These are phyloP conservation scores for Pichia nanzhaoensis DNA, from an alignment of 805 yeast species.

Conservation along the genomic window DNA sequence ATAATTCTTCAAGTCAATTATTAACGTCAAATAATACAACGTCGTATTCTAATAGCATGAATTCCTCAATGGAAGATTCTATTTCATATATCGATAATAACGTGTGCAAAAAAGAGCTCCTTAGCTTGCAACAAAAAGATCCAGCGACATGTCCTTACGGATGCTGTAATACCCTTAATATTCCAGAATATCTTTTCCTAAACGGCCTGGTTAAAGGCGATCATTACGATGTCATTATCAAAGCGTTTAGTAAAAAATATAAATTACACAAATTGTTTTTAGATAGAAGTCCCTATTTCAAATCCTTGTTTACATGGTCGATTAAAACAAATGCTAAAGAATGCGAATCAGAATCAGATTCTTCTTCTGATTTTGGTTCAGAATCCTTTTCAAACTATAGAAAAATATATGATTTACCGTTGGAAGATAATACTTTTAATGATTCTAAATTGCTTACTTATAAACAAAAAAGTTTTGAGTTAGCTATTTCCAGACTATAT, in stretches of 20 bases:
- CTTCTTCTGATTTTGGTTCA: not conserved
- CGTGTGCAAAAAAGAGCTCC: not conserved
- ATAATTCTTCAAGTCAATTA: slow-evolving; percentile 36
- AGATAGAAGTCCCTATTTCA: slow-evolving; percentile 42
- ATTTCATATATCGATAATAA: not conserved
- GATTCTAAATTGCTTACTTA: slow-evolving; percentile 16
- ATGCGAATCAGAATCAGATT: slow-evolving; percentile 1
- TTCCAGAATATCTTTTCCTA: slow-evolving; percentile 6
- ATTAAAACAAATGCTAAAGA: slow-evolving; percentile 12
- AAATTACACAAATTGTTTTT: slow-evolving; percentile 41
- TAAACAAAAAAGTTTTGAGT: slow-evolving; percentile 38
- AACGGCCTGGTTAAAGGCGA: slow-evolving; percentile 39
- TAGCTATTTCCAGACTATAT: slow-evolving; percentile 41
- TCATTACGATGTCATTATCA: slow-evolving; percentile 42
- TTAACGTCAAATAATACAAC: slow-evolving; percentile 26
- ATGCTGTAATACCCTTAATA: slow-evolving; percentile 7
- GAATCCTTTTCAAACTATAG: slow-evolving; percentile 1
- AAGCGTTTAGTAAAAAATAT: slow-evolving; percentile 40
- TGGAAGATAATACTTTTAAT: slow-evolving; percentile 37
- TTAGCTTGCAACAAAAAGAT: not conserved
- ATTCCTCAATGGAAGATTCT: not conserved
- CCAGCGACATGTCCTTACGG: slow-evolving; percentile 8
- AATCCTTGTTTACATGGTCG: slow-evolving; percentile 41
- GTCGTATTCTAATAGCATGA: not conserved
- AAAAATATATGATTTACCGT: slow-evolving; percentile 26